Percentiles rank a stretch among this genome's conserved stretches.
These are phyloP conservation scores for Phialocephala sp. DNA, from an alignment of 2,329 filamentous ascomycete species.

Conservation along the genomic window DNA sequence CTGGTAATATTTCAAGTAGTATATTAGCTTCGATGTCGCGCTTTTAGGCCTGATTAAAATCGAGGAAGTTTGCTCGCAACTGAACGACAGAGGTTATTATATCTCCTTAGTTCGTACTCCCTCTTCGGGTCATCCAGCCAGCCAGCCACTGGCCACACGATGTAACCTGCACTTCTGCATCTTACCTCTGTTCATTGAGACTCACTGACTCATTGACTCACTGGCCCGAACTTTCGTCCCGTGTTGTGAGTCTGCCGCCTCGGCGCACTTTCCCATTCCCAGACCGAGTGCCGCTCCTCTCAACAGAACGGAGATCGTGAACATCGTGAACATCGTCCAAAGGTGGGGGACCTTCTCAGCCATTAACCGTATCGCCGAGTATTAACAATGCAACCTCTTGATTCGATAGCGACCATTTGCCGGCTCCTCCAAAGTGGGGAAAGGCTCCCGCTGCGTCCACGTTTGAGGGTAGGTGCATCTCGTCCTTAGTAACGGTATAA, in stretches of 20 bases:
- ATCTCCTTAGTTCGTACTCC: too few relatives aligned
- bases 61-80: too few relatives aligned
- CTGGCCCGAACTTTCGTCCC: too few relatives aligned
- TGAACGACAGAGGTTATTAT: too few relatives aligned
- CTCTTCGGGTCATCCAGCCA: too few relatives aligned
- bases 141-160: too few relatives aligned
- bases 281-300: not conserved
- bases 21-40: too few relatives aligned
- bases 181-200: too few relatives aligned
- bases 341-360: not conserved
- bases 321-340: not conserved
- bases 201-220: too few relatives aligned
- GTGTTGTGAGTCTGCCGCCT: not conserved
- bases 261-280: not conserved
- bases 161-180: too few relatives aligned
- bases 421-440: constrained; percentile 21
- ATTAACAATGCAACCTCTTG: constrained; percentile 30
- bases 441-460: not conserved
- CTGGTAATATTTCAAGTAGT: too few relatives aligned
- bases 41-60: too few relatives aligned
- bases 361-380: constrained; percentile 18
- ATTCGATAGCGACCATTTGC: constrained; percentile 23
- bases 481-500: constrained; percentile 18
- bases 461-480: not conserved
- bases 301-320: not conserved